Conservation (phyloP, 2,329 filamentous ascomycete species). For the Apiospora kogelbergensis region DNA sequence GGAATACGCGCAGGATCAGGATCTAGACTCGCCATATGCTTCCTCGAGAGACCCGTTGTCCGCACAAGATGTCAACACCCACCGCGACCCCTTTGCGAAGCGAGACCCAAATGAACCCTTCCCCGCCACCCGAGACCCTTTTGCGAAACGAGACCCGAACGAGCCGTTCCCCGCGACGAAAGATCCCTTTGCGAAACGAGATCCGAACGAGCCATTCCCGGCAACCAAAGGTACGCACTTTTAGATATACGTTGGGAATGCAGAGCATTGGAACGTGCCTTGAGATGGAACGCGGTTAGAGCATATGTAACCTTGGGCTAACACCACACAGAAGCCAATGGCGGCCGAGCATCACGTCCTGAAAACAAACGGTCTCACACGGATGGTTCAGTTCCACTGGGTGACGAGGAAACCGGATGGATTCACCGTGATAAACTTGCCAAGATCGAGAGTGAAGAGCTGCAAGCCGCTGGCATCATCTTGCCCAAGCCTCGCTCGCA, state of each 20-base stretch:
- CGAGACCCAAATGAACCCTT: constrained; percentile 22
- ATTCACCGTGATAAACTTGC: constrained; percentile 84
- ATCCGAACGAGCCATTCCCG: constrained; percentile 22
- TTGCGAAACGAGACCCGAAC: constrained; percentile 15
- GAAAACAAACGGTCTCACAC: constrained; percentile 31
- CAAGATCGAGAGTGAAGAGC: constrained; percentile 76
- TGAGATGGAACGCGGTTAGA: neutral
- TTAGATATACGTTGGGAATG: neutral
- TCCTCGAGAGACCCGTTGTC: constrained; percentile 17
- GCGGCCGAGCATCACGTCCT: constrained; percentile 19
- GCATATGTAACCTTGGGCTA: constrained; percentile 13
- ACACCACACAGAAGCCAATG: constrained; percentile 21
- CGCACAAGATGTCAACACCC: constrained; percentile 22
- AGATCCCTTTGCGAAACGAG: constrained; percentile 20
- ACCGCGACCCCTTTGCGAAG: constrained; percentile 21
- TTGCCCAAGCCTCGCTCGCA: constrained; percentile 54
- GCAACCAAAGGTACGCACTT: constrained; percentile 24
- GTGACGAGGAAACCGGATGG: constrained; percentile 70
- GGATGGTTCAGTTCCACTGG: constrained; percentile 24
- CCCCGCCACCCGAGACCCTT: constrained; percentile 24
- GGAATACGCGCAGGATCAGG: constrained; percentile 24
- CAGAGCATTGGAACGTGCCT: neutral
- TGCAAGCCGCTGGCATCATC: constrained; percentile 74
- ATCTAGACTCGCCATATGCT: constrained; percentile 23
- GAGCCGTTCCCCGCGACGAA: constrained; percentile 23